Evolutionary conservation across 1,139 yeast genomes (phyloP).

Genomic region (Protomyces gravidus): DNA sequence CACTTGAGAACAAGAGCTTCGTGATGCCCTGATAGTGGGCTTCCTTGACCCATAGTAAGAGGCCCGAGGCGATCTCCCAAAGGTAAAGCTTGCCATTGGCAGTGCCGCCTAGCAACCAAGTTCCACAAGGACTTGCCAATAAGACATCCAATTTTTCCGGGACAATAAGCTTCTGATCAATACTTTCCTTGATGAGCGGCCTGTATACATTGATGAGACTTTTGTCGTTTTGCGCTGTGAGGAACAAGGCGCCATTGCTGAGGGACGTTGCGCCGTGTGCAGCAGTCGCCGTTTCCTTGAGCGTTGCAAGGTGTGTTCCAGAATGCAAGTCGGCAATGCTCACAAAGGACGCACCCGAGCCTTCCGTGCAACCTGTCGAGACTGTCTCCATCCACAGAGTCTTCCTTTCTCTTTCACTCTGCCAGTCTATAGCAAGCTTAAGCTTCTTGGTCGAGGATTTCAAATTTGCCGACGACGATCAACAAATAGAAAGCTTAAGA

Average conservation of each 20-base stretch:
- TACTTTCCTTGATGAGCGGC: slow-evolving; percentile 66
- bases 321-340: slow-evolving; percentile 17
- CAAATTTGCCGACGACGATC: no score
- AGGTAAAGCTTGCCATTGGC: slow-evolving; percentile 67
- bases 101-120: slow-evolving; percentile 66
- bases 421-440: no score
- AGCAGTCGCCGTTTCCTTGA: slow-evolving; percentile 28
- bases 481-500: no score
- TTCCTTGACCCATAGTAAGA: slow-evolving; percentile 64
- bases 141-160: slow-evolving; percentile 73
- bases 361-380: neutral
- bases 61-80: slow-evolving; percentile 80
- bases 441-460: no score
- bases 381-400: slow-evolving; percentile 12
- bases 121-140: slow-evolving; percentile 47
- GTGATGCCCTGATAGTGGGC: slow-evolving; percentile 80
- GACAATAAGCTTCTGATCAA: slow-evolving; percentile 76
- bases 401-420: no score
- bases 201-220: slow-evolving; percentile 72
- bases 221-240: slow-evolving; percentile 51
- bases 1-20: slow-evolving; percentile 54
- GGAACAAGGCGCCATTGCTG: slow-evolving; percentile 17
- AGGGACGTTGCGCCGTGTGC: slow-evolving; percentile 11
- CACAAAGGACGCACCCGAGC: slow-evolving; percentile 7
- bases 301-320: slow-evolving; percentile 30